These are phyloP conservation scores for Sinapis alba DNA, from an alignment of 441 rosid genomes.

Conservation along the genomic window DNA sequence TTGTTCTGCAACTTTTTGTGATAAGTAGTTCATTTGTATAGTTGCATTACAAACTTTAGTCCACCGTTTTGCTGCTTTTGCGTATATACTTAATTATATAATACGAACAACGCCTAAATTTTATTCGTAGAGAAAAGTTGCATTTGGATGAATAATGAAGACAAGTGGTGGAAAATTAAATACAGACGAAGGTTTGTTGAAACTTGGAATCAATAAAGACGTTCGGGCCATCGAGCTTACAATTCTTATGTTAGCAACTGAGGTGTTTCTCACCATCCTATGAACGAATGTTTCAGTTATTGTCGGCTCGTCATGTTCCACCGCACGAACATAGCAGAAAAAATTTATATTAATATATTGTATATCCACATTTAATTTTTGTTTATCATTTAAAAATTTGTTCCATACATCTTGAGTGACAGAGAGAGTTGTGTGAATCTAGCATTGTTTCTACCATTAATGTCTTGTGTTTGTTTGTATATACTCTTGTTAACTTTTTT, in stretches of 20 bases:
- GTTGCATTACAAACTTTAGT: neutral
- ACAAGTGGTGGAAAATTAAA: neutral
- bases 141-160: neutral
- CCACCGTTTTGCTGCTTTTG: neutral
- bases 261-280: conserved; percentile 7
- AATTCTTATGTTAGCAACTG: neutral
- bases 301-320: conserved; percentile 28
- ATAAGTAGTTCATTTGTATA: neutral
- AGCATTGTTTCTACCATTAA: neutral
- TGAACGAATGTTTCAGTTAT: conserved; percentile 10
- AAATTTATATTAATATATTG: neutral
- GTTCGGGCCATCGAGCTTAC: conserved; percentile 8
- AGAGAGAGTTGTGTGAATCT: neutral
- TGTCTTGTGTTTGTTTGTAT: neutral
- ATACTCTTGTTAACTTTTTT: neutral
- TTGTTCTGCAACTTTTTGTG: no score
- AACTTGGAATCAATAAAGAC: conserved; percentile 4
- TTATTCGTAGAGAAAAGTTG: neutral
- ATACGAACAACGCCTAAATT: neutral
- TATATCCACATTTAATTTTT: neutral
- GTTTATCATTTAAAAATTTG: neutral
- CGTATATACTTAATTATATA: no score
- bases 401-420: neutral
- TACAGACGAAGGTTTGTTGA: neutral
- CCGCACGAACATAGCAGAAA: conserved; percentile 7